Percentiles rank a stretch among this genome's conserved stretches.
These are phyloP conservation scores for Vaccinium myrtillus DNA, from an alignment of 148 eudicot genomes.

Conservation along the genomic window DNA sequence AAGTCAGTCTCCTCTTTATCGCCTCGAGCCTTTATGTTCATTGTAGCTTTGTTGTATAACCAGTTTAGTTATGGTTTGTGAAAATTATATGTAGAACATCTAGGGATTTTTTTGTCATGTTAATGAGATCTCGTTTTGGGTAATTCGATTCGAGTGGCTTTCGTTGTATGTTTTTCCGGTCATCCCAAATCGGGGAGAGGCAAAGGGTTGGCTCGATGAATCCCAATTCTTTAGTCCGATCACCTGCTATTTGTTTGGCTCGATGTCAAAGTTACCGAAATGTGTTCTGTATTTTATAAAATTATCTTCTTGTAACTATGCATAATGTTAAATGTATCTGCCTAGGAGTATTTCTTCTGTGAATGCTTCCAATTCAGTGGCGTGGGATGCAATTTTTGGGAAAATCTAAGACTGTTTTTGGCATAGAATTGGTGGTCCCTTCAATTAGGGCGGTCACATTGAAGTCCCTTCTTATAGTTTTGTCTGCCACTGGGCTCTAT, in stretches of 20 bases:
- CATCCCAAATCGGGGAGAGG: neutral
- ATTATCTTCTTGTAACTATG: neutral
- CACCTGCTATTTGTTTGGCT: neutral
- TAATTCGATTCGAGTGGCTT: neutral
- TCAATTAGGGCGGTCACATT: neutral
- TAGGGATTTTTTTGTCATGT: neutral
- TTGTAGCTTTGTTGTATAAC: constrained; percentile 6
- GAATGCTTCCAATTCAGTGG: constrained; percentile 6
- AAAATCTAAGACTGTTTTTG: constrained; percentile 4
- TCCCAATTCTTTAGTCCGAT: neutral
- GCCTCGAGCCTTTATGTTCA: neutral
- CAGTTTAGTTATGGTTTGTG: neutral
- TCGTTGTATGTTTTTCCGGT: neutral
- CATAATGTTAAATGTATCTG: neutral
- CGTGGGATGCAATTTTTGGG: neutral
- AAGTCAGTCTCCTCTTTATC: constrained; percentile 18
- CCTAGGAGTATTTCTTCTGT: neutral
- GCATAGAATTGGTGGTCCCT: neutral
- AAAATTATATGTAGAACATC: neutral
- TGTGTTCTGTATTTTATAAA: neutral
- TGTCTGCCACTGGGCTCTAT: neutral
- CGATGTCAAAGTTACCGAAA: neutral
- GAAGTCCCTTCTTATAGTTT: neutral
- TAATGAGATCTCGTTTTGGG: neutral
- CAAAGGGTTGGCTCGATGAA: neutral